phyloP scores from a whole-genome alignment of 352 stramenopile genomes.

The Blastocystis sp. region DNA sequence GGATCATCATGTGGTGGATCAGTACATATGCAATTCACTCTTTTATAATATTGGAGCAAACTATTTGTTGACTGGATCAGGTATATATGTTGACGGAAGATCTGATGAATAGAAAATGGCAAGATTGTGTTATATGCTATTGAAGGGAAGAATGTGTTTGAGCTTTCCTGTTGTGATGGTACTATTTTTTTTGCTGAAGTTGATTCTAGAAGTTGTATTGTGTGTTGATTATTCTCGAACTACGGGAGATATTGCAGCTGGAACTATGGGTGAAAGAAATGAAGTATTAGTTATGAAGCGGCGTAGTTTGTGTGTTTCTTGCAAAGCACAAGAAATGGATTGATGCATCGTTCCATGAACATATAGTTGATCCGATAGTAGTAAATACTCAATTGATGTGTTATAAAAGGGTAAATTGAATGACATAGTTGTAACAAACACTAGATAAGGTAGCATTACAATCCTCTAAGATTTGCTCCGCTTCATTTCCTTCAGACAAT shows the following conservation, averaged over 20 bases:
- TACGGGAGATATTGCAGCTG: not conserved
- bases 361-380: not conserved
- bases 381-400: not conserved
- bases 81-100: not conserved
- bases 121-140: conserved; percentile 3
- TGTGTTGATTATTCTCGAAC: not conserved
- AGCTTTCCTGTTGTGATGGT: not conserved
- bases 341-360: no score
- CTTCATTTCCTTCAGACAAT: not conserved
- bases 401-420: not conserved
- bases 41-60: not conserved
- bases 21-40: not conserved
- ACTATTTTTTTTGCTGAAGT: not conserved
- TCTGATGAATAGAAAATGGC: not conserved
- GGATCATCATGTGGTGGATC: not conserved
- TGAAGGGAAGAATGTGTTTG: not conserved
- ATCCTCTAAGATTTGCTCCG: conserved; percentile 33
- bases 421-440: conserved; percentile 24
- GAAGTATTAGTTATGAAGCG: not conserved
- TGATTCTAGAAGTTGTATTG: not conserved
- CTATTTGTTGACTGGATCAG: not conserved
- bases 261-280: conserved; percentile 31
- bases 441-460: not conserved
- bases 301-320: not conserved
- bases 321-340: no score